These are phyloP conservation scores for Pythium utonaiense DNA, from an alignment of 352 stramenopile genomes.

Conservation along the genomic window DNA sequence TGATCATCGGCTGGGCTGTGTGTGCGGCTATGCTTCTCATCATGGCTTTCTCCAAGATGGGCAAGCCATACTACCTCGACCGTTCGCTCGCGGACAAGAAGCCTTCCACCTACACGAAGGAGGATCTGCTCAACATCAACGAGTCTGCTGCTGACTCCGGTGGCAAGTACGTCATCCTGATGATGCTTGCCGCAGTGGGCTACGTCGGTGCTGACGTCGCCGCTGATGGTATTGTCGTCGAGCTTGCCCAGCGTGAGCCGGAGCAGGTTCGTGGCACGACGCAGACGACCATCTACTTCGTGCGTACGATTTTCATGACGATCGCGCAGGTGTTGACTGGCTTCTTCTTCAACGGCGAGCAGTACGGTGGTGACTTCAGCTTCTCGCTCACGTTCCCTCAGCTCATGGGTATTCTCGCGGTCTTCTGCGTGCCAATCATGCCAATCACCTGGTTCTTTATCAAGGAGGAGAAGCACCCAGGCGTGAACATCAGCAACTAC, in stretches of 20 bases:
- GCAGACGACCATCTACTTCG: constrained; percentile 23
- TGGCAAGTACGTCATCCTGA: constrained; percentile 11
- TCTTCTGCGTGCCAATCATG: constrained; percentile 10
- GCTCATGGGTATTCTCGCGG: constrained; percentile 13
- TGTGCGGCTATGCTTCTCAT: constrained; percentile 40
- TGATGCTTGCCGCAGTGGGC: constrained; percentile 17
- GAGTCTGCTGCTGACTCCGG: neutral
- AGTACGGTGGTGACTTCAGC: too few species aligned
- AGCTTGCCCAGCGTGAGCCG: constrained; percentile 26
- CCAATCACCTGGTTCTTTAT: constrained; percentile 21
- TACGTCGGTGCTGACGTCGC: constrained; percentile 26
- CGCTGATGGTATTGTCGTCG: constrained; percentile 19
- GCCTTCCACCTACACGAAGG: too few species aligned
- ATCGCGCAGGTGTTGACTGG: constrained; percentile 9
- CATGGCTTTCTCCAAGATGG: constrained; percentile 39
- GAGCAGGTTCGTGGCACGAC: constrained; percentile 17
- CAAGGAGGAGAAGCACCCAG: constrained; percentile 8
- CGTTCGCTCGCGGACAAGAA: constrained; percentile 12
- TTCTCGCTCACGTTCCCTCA: constrained; percentile 13
- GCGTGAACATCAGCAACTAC: constrained; percentile 17
- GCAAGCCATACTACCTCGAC: constrained; percentile 51
- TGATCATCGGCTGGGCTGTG: constrained; percentile 48
- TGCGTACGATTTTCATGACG: constrained; percentile 11
- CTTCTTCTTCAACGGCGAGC: constrained; percentile 21
- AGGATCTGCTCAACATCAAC: constrained; percentile 6